These are phyloP conservation scores for Flaveria robusta DNA, from an alignment of 129 eudicot species.

Conservation along the genomic window DNA sequence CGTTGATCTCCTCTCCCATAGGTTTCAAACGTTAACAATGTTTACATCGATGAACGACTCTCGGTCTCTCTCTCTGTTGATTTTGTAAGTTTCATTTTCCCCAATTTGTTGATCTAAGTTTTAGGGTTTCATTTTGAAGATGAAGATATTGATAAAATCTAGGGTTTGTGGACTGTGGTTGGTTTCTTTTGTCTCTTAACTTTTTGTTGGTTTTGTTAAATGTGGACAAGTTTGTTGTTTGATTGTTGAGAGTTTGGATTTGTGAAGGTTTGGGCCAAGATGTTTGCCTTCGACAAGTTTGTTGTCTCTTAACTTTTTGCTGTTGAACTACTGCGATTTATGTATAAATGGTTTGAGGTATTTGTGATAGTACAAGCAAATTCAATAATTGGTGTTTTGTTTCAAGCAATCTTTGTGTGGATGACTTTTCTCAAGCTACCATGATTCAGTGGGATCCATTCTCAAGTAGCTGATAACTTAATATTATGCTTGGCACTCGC, in stretches of 20 bases:
- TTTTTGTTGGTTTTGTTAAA: not conserved
- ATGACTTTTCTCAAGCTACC: not conserved
- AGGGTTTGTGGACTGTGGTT: conserved; percentile 28
- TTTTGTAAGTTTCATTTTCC: too few relatives aligned
- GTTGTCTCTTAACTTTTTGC: not conserved
- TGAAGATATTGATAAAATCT: conserved; percentile 85
- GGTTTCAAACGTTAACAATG: too few relatives aligned
- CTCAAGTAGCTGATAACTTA: not conserved
- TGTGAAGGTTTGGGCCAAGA: not conserved
- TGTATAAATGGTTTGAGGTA: not conserved
- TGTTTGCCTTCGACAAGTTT: not conserved
- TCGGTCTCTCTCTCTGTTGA: too few relatives aligned
- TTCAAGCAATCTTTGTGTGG: not conserved
- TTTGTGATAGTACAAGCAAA: not conserved
- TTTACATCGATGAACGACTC: too few relatives aligned
- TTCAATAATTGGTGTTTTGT: conserved; percentile 1
- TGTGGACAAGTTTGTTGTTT: not conserved
- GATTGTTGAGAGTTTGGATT: not conserved
- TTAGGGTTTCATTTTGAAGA: conserved; percentile 52
- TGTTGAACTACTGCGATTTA: conserved; percentile 2
- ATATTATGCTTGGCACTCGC: not conserved
- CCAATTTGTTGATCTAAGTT: too few relatives aligned
- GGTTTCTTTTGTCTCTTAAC: not conserved
- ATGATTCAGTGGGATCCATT: not conserved
- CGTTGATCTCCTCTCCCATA: too few relatives aligned